Evolutionary conservation across 345 rosid species (phyloP), one percentile per base, ranked within the genome.

Genomic region (Euphorbia lathyris): DNA sequence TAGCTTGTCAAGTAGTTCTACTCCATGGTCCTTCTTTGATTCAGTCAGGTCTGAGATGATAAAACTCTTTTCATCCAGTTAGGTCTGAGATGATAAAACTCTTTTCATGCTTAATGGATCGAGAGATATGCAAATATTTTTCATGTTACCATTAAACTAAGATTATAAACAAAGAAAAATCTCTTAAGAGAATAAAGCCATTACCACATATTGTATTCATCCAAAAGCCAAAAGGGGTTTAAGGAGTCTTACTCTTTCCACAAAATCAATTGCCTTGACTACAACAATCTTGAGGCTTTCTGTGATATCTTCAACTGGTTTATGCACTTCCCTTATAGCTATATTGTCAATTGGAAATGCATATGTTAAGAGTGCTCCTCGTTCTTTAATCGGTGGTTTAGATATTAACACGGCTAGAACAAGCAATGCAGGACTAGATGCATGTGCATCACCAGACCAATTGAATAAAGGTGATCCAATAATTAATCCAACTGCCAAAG

Each of bases 341-440:
- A 88, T 91, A 66, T 88, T 94, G 70, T 88, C 74, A 72, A 95
- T 88, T 10, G 99, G 99, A 80, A 95, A 83, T 11, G 97, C 99
- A 74, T 91, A 73, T 79, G 97, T 85, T 67, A 95, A 74, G 61
- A 95, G 75, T 38, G 93, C 91, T 52, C 81, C 96, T 0, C 97
- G 99, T 51, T 95, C 99, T 81, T 95, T 95, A 26, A 91, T 92
- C 0, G 99, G 97, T 3, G 99, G 99, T 23, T 97, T 97, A 3
- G 99, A 95, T 72, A 95, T 95, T 56, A 95, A 82, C 68, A 95
- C 96, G 0, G 93, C 83, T 14, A 94, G 72, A 66, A 91, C 91
- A 42, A 92, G 81, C 79, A 91, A 69, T 16, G 85, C 87, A 55
- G 90, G 89, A 71, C 47, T 80, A 53, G 74, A 79, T 2, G 89